Conservation (phyloP, 306 rosid species). For the Crotalaria pallida region DNA sequence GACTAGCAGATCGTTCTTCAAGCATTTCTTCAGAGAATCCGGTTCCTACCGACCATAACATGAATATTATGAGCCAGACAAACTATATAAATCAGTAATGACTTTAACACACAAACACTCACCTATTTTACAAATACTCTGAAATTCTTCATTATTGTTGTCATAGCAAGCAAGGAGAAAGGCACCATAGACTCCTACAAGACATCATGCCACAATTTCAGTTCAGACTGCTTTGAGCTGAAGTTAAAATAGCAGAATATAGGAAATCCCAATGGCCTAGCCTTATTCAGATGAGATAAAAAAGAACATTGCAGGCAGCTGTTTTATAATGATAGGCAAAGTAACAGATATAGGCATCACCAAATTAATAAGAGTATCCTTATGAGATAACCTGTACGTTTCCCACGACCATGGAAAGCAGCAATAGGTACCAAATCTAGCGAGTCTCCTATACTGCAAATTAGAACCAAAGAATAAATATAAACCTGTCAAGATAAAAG, state of each 20-base stretch:
- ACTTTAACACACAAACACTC: conserved; percentile 21
- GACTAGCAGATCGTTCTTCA: conserved; percentile 74
- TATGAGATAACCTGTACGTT: conserved; percentile 70
- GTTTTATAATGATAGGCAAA: background rate
- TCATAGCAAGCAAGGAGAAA: conserved; percentile 91
- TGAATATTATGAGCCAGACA: conserved; percentile 20
- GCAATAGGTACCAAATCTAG: conserved; percentile 96
- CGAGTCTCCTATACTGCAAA: conserved; percentile 86
- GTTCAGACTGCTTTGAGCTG: conserved; percentile 12
- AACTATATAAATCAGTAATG: background rate
- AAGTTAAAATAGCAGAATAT: conserved; percentile 14
- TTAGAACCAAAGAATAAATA: conserved; percentile 18
- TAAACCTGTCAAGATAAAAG: conserved; percentile 16
- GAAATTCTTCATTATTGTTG: conserved; percentile 70
- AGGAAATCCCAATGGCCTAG: conserved; percentile 9
- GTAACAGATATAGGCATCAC: background rate
- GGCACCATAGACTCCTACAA: conserved; percentile 84
- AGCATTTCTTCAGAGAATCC: conserved; percentile 76
- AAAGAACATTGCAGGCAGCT: background rate
- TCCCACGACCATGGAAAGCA: conserved; percentile 94
- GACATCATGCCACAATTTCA: conserved; percentile 22
- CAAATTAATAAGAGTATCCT: background rate
- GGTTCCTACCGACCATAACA: conserved; percentile 48
- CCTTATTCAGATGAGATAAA: background rate
- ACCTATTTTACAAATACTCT: conserved; percentile 95